Evolutionary conservation across 192 early-diverging fungal genomes (phyloP).

Genomic region (Podila minutissima): DNA sequence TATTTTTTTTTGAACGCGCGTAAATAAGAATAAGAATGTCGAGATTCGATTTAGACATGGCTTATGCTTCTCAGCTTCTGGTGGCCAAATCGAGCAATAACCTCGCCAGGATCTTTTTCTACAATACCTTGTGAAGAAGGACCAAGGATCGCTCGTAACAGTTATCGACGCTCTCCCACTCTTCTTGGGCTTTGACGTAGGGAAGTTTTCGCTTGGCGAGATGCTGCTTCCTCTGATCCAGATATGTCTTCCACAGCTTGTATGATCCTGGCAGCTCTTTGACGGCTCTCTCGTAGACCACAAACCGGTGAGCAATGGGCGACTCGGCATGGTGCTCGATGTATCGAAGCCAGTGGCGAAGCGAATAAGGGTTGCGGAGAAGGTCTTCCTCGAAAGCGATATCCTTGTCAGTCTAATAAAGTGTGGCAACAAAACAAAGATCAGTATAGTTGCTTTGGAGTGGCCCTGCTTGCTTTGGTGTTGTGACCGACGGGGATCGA

Average conservation of each 20-base stretch:
- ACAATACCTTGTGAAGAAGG: slow-evolving; percentile 83
- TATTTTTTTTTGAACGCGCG: slow-evolving; percentile 13
- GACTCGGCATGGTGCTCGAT: slow-evolving; percentile 82
- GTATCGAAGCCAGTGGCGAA: slow-evolving; percentile 91
- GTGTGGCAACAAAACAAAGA: not conserved
- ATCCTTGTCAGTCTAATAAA: slow-evolving; percentile 63
- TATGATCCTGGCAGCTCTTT: slow-evolving; percentile 91
- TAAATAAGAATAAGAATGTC: not conserved
- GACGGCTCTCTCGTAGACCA: slow-evolving; percentile 91
- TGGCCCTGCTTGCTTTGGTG: not conserved
- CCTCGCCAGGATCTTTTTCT: not conserved
- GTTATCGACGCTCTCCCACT: slow-evolving; percentile 72
- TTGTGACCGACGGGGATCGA: no score
- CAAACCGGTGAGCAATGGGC: slow-evolving; percentile 56
- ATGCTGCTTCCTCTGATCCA: slow-evolving; percentile 70
- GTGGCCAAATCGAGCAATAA: not conserved
- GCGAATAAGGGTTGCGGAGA: slow-evolving; percentile 68
- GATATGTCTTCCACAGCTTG: slow-evolving; percentile 94
- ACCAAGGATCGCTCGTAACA: slow-evolving; percentile 91
- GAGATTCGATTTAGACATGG: not conserved
- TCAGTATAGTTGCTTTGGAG: not conserved
- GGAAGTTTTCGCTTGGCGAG: slow-evolving; percentile 58
- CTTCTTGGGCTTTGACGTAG: slow-evolving; percentile 62
- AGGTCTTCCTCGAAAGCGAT: slow-evolving; percentile 79
- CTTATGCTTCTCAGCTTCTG: not conserved